Evolutionary conservation across 495 filamentous ascomycete species (phyloP).

Genomic region (Tricharina praecox): DNA sequence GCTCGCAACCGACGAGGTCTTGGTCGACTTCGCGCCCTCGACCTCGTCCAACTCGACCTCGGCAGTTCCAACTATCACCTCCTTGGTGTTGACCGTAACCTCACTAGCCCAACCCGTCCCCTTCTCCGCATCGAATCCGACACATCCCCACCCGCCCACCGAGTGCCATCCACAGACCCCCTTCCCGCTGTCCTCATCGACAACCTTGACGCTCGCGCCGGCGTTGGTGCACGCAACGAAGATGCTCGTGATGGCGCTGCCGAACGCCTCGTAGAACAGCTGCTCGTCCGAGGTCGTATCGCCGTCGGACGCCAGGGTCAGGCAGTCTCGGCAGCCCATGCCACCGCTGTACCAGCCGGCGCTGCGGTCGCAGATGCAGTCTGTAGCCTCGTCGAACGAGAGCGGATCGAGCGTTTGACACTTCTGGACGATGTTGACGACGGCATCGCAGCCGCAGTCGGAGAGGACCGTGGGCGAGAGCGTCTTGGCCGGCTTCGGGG

Average conservation of each 20-base stretch:
- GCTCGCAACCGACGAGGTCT: neutral
- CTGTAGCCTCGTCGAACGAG: neutral
- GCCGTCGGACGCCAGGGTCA: neutral
- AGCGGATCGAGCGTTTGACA: neutral
- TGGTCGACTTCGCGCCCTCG: neutral
- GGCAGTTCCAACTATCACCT: neutral
- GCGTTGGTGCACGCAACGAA: slow-evolving; percentile 3
- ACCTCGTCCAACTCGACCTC: neutral
- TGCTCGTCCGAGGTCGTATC: neutral
- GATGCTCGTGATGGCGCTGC: neutral
- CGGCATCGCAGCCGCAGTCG: slow-evolving; percentile 1
- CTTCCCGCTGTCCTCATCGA: neutral
- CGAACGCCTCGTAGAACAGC: neutral
- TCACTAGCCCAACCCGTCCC: neutral
- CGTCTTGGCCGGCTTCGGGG: neutral
- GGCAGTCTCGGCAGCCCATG: neutral
- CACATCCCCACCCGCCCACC: neutral
- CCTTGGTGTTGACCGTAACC: neutral
- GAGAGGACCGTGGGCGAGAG: slow-evolving; percentile 2
- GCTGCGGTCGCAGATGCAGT: slow-evolving; percentile 5
- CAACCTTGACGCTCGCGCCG: slow-evolving; percentile 1
- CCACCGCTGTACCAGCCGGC: slow-evolving; percentile 1
- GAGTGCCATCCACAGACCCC: neutral
- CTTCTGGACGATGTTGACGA: neutral
- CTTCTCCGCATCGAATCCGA: neutral